Evolutionary conservation across 1,284 basidiomycete species (phyloP), one percentile per base, ranked within the genome.

Genomic region (Sporisorium iseilematis-ciliati): DNA sequence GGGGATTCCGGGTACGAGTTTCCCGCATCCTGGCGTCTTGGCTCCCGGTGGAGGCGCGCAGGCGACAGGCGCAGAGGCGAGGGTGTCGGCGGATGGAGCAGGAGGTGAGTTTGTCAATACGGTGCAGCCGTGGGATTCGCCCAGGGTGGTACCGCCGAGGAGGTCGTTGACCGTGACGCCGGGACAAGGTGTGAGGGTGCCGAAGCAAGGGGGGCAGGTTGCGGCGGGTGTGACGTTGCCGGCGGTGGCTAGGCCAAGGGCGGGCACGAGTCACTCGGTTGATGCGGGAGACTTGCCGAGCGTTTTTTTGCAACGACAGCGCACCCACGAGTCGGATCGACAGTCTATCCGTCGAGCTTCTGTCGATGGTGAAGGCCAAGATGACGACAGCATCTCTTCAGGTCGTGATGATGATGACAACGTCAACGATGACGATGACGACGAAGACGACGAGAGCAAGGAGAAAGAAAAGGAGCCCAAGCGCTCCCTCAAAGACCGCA

Each of bases 111-210:
- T 59, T 26, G 70, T 60, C 20, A 73, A 73, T 23, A 63, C 54
- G 1, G 41, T 73, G 6, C 65, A 73, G 57, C 70, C 70, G 11
- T 73, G 70, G 70, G 70, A 73, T 21, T 57, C 57, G 11, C 70
- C 70, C 2, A 45, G 70, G 4, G 31, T 43, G 35, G 31, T 43
- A 14, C 35, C 35, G 7, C 23, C 45, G 2, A 58, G 42, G n/a
- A 31, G 65, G 10, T 59, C 60, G 16, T 42, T 65, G 61, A 60
- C 57, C 1, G 29, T 67, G 35, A 35, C 54, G 31, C 26, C 57
- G 6, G 41, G 25, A 3, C 45, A 46, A 4, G 55, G 48, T 16
- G 20, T 26, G 1, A 46, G 21, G 40, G 35, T 48, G 20, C 2
- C 21, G 0, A 53, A 43, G 38, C 43, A 41, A 11, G 16, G 11